Percentiles rank a stretch among this genome's conserved stretches.
Evolutionary conservation across 2,329 filamentous ascomycete genomes (phyloP).

Genomic region (Alternaria infectoria): DNA sequence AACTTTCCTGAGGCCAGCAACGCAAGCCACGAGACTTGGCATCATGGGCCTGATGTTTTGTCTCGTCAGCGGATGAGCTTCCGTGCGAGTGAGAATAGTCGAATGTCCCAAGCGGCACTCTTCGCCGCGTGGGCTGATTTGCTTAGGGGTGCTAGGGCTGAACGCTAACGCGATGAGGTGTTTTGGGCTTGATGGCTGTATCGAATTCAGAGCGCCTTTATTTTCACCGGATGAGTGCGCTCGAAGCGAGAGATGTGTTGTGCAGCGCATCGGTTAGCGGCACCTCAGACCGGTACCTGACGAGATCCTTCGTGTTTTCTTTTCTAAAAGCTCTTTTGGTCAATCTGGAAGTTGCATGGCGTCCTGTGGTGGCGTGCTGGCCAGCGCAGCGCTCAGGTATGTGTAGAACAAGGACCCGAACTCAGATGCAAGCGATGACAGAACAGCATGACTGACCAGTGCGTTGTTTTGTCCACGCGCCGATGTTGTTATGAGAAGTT

Average conservation of each 20-base stretch:
- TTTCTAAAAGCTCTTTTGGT: neutral
- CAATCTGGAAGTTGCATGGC: neutral
- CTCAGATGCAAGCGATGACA: neutral
- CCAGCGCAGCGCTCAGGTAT: neutral
- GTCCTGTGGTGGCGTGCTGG: neutral
- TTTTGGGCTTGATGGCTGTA: constrained; percentile 2
- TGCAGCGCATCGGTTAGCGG: neutral
- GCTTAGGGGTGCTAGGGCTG: neutral
- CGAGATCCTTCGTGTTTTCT: neutral
- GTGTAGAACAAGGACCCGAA: neutral
- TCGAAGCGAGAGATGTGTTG: neutral
- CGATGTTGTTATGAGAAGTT: neutral
- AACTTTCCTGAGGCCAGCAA: neutral
- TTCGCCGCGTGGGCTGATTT: neutral
- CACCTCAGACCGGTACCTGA: neutral
- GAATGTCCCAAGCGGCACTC: constrained; percentile 2
- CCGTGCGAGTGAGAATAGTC: constrained; percentile 1
- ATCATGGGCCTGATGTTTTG: neutral
- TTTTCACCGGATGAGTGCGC: neutral
- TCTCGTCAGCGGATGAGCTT: neutral
- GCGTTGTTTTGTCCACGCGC: neutral
- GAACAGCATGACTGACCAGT: neutral
- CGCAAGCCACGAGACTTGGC: constrained; percentile 2
- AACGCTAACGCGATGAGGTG: constrained; percentile 6
- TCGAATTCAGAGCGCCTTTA: constrained; percentile 11